Base-by-base conservation (phyloP, 2,329 filamentous ascomycete species). In the Aspergillus transmontanensis region DNA sequence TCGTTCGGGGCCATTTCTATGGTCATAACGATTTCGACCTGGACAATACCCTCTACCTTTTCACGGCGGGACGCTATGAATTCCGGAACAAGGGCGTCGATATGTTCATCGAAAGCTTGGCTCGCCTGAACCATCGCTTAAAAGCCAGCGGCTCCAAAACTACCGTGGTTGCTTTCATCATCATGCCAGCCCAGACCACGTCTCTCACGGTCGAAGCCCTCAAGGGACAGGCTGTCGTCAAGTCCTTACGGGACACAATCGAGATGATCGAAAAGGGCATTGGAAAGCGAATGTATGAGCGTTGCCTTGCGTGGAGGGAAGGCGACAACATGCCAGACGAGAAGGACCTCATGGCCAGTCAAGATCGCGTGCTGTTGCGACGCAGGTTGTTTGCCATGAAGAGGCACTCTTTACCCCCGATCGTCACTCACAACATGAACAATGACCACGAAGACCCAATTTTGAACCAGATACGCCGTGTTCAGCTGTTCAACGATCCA, bases 41-140 rank as follows among this genome's bases (percentile, higher is more conserved):
- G 16, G 94, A 98, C 64, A 97, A 98, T 79, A 99, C 95, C 0
- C 86, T 99, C 41, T 99, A 97, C 81, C 90, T 98, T 81, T 99
- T 99, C 84, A 99, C 94, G 4, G 91, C 95, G 7, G 95, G 95
- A 64, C 91, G 95, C 66, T 99, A 99, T 75, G 95, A 99, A 79
- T 99, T 94, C 85, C 86, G 95, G 68, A 99, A 99, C 76, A 99
- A 99, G 82, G 95, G 95, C 74, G 94, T 97, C 11, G 95, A 99
- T 79, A 98, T 99, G 95, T 99, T 98, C 79, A 96, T 99, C 70
- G 95, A 99, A 80, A 95, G 94, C 4, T 83, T 99, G 66, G 95
- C 95, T 32, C 91, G 95, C 50, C 82, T 99, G 72, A 99, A 99
- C 81, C 94, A 98, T 82, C 88, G 91, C 45, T 87, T 99, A 75